A percentile compares a stretch with the other conserved stretches of the same genome.
These are phyloP conservation scores for Zoysia pacifica DNA, from an alignment of 176 grass and related monocot genomes.

Conservation along the genomic window DNA sequence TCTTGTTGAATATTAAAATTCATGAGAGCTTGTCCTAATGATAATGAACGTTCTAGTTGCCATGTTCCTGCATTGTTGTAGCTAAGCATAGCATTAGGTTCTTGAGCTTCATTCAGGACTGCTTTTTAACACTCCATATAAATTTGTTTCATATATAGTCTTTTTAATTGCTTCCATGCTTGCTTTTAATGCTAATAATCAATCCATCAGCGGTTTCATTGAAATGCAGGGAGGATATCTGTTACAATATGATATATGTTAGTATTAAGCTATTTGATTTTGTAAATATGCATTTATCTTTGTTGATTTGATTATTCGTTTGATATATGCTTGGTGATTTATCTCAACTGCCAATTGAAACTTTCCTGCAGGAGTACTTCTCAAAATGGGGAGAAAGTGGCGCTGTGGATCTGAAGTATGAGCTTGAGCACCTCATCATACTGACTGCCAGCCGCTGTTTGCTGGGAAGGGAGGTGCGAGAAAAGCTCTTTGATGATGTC, in stretches of 20 bases:
- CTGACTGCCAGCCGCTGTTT: slow-evolving; percentile 92
- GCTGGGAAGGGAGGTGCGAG: slow-evolving; percentile 88
- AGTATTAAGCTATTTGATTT: not conserved
- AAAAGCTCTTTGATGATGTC: slow-evolving; percentile 95
- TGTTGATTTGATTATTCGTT: slow-evolving; percentile 9
- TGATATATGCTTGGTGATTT: slow-evolving; percentile 1
- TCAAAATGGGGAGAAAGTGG: slow-evolving; percentile 97
- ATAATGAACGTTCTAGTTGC: not conserved
- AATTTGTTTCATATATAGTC: not conserved
- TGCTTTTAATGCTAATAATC: slow-evolving; percentile 9
- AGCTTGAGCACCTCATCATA: slow-evolving; percentile 97
- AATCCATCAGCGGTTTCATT: not conserved
- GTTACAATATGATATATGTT: no score
- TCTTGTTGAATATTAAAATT: not conserved
- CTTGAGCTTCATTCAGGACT: not conserved
- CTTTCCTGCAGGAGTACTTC: slow-evolving; percentile 76
- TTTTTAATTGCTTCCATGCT: slow-evolving; percentile 2
- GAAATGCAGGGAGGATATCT: not conserved
- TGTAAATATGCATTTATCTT: not conserved
- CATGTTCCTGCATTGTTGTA: not conserved
- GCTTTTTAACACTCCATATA: not conserved
- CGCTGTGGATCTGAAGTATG: slow-evolving; percentile 91
- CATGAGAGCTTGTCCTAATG: slow-evolving; percentile 5
- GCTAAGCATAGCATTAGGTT: not conserved
- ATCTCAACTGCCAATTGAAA: slow-evolving; percentile 2